Percentiles rank a stretch among this genome's conserved stretches.
Conservation (phyloP, 345 rosid genomes). For the Bruguiera parviflora region DNA sequence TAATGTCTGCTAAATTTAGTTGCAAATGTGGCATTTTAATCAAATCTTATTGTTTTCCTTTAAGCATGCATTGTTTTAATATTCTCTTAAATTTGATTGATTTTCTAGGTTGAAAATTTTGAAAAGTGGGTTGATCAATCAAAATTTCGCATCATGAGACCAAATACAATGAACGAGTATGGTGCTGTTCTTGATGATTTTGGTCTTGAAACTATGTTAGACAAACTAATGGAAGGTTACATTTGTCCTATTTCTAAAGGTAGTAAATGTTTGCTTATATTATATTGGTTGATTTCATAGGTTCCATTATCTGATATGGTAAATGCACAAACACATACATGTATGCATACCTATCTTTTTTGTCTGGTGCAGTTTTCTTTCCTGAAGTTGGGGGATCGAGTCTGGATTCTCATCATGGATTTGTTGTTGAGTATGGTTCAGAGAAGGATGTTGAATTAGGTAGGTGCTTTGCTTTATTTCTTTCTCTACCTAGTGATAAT, state of each 20-base stretch:
- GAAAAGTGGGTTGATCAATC: conserved; percentile 77
- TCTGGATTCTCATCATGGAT: conserved; percentile 97
- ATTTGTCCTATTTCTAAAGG: conserved; percentile 77
- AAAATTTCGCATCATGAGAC: conserved; percentile 77
- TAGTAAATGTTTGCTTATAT: conserved; percentile 13
- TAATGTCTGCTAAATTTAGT: conserved; percentile 17
- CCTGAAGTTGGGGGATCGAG: conserved; percentile 80
- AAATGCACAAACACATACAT: background rate
- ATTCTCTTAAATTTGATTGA: conserved; percentile 40
- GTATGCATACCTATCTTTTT: background rate
- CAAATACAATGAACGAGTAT: conserved; percentile 88
- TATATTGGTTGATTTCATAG: background rate
- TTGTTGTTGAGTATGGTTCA: conserved; percentile 86
- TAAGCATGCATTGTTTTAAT: conserved; percentile 19
- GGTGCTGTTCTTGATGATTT: conserved; percentile 97
- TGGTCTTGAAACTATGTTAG: conserved; percentile 83
- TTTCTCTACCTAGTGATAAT: too few species aligned
- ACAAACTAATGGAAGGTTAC: conserved; percentile 69
- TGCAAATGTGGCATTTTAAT: background rate
- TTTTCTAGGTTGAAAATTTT: conserved; percentile 79
- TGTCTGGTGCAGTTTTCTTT: conserved; percentile 60
- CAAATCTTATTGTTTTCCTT: conserved; percentile 17
- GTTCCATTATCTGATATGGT: background rate
- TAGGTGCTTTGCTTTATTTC: conserved; percentile 31
- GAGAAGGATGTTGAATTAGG: conserved; percentile 89